phyloP scores from a whole-genome alignment of 129 eudicot genomes.

The Chrysanthemum seticuspe region DNA sequence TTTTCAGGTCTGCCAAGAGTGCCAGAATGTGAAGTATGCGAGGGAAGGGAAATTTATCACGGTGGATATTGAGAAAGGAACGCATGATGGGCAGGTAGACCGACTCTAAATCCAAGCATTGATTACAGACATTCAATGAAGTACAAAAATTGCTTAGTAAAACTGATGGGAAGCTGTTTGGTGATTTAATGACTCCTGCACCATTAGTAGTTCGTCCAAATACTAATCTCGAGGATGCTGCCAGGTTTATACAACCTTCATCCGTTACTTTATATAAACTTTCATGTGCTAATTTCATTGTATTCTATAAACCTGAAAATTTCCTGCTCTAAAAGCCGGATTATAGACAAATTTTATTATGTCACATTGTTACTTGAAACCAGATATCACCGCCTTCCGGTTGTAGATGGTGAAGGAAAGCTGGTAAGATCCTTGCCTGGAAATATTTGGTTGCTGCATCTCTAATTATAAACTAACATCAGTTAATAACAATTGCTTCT shows the following conservation, averaged over 20 bases:
- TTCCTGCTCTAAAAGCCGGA: not conserved
- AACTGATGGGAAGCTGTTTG: constrained; percentile 76
- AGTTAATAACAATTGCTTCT: not conserved
- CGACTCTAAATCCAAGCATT: constrained; percentile 11
- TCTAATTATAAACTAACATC: not conserved
- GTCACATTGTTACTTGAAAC: constrained; percentile 82
- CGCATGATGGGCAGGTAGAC: constrained; percentile 96
- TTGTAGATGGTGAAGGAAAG: constrained; percentile 81
- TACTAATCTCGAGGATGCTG: constrained; percentile 94
- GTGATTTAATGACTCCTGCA: constrained; percentile 93
- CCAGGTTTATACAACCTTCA: constrained; percentile 47
- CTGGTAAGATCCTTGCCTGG: constrained; percentile 59
- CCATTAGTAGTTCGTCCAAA: constrained; percentile 84
- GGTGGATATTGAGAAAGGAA: constrained; percentile 98
- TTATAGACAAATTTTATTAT: constrained; percentile 10
- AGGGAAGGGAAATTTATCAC: constrained; percentile 69
- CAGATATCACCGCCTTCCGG: constrained; percentile 91
- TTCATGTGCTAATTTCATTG: not conserved
- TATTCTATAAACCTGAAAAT: not conserved
- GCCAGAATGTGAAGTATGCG: constrained; percentile 81
- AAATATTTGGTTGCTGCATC: not conserved
- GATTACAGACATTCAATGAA: constrained; percentile 82
- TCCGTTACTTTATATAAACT: not conserved
- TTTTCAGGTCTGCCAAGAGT: constrained; percentile 87
- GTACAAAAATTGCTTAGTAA: constrained; percentile 77